These are phyloP conservation scores for Begonia masoniana DNA, from an alignment of 306 rosid genomes.

Conservation along the genomic window DNA sequence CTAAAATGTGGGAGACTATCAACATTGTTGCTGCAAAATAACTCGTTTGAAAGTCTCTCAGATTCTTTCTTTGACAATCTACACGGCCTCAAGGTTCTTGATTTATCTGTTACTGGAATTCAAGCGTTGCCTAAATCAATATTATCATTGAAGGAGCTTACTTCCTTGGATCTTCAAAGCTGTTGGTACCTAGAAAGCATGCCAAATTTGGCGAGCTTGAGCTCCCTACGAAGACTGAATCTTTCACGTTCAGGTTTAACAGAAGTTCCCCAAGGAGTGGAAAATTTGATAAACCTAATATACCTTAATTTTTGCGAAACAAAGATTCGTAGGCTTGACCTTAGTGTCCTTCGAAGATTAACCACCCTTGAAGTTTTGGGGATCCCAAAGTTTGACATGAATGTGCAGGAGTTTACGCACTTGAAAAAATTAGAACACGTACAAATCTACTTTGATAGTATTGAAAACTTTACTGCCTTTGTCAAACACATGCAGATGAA, in stretches of 20 bases:
- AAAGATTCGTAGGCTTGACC: neutral
- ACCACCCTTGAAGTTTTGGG: neutral
- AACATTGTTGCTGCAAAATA: no score
- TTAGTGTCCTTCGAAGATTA: conserved; percentile 1
- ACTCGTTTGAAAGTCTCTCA: no score
- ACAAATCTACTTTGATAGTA: neutral
- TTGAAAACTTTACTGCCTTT: neutral
- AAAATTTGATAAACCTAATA: conserved; percentile 4
- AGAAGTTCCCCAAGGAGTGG: conserved; percentile 5
- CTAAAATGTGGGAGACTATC: no score
- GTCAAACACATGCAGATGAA: no score
- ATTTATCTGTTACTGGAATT: neutral
- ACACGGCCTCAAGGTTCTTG: conserved; percentile 4
- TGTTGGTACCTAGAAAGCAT: neutral
- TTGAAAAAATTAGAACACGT: conserved; percentile 6
- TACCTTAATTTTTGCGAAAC: neutral
- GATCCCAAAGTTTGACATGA: neutral
- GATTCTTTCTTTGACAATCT: conserved; percentile 5
- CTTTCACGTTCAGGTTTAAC: neutral
- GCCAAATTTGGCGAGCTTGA: conserved; percentile 4
- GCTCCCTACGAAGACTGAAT: conserved; percentile 1
- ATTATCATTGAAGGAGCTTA: conserved; percentile 4
- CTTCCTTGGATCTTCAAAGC: neutral
- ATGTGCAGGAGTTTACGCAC: conserved; percentile 4
- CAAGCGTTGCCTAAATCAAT: neutral